Conservation (phyloP, 1,139 yeast species). For the Candida pseudoviswanathii region DNA sequence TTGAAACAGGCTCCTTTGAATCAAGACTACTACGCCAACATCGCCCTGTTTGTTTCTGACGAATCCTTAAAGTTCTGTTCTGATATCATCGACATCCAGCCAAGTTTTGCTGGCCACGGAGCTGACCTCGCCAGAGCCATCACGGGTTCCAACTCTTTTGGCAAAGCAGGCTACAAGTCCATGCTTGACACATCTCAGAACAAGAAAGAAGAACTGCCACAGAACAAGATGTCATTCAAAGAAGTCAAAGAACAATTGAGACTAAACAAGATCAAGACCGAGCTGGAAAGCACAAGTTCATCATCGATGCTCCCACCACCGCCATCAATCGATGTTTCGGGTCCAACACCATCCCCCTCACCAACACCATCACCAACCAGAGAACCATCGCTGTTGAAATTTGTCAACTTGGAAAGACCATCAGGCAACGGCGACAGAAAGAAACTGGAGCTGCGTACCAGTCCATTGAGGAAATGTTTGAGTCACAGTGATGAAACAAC, state of each 20-base stretch:
- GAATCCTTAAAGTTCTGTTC: constrained; percentile 39
- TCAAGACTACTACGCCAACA: constrained; percentile 34
- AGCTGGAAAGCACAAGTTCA: constrained; percentile 4
- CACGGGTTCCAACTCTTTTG: constrained; percentile 40
- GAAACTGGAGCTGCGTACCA: constrained; percentile 1
- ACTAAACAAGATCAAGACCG: constrained; percentile 15
- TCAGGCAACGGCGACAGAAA: constrained; percentile 8
- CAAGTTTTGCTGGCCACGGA: constrained; percentile 46
- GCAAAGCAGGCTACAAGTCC: constrained; percentile 40
- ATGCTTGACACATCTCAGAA: constrained; percentile 30
- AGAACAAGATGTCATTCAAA: constrained; percentile 34
- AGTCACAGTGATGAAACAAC: constrained; percentile 13
- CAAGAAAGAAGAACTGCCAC: constrained; percentile 18
- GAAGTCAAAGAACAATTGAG: constrained; percentile 37
- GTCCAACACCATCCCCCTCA: constrained; percentile 13
- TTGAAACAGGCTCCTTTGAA: constrained; percentile 21
- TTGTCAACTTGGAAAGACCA: constrained; percentile 29
- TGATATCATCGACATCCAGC: constrained; percentile 35
- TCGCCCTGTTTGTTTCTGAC: constrained; percentile 39
- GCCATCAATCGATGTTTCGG: neutral
- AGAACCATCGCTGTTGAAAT: constrained; percentile 21
- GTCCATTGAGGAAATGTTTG: constrained; percentile 10
- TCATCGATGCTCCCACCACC: constrained; percentile 4
- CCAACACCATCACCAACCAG: constrained; percentile 17
- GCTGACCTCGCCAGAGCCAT: constrained; percentile 48